Evolutionary conservation across 352 stramenopile genomes (phyloP), one percentile per base, ranked within the genome.

Genomic region (Phytopythium boreale): DNA sequence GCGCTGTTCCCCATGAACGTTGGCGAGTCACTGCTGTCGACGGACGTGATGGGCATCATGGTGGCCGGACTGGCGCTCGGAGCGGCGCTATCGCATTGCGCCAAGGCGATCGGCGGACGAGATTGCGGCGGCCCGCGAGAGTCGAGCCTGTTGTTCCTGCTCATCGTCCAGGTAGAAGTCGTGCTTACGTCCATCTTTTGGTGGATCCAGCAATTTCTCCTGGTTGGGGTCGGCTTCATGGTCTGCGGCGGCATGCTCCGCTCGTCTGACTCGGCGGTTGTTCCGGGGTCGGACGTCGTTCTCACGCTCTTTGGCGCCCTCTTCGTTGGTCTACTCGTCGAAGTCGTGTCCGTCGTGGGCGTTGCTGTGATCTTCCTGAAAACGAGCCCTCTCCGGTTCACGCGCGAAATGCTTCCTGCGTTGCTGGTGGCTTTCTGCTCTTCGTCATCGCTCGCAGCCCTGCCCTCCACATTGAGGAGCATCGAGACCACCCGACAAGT

Each of bases 391-490:
- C 55, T 89, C 75, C 64, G 43, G 27, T 56, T 56, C 49, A 24
- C 84, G 11, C 63, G 69, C 19, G 69, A 87, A 22, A 61, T 89
- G 6, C 46, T 89, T 2, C 69, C 80, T 2, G 80, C 78, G 5
- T 73, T 83, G 63, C 55, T 89, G 19, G 56, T 89, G 17, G 82
- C 82, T 9, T 57, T 89, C 11, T 70, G 72, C 31, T 78, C 80
- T 0, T 77, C 71, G 1, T 91, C 82, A 12, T 70, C 80, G 8
- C 64, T 91, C 20, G 64, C 87, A 2, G 67, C 82, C 15, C 62
- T 91, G 4, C 82, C 82, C 6, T 64, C 68, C 10, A 89, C 80
- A 14, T 69, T 88, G 41, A 76, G 75, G 10, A 82, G 74, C 60
- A 71, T 89, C 39, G 77, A 77, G 4, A 65, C 70, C 11, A 89